Conservation (phyloP, 176 grass and related monocot genomes). For the Lolium rigidum region DNA sequence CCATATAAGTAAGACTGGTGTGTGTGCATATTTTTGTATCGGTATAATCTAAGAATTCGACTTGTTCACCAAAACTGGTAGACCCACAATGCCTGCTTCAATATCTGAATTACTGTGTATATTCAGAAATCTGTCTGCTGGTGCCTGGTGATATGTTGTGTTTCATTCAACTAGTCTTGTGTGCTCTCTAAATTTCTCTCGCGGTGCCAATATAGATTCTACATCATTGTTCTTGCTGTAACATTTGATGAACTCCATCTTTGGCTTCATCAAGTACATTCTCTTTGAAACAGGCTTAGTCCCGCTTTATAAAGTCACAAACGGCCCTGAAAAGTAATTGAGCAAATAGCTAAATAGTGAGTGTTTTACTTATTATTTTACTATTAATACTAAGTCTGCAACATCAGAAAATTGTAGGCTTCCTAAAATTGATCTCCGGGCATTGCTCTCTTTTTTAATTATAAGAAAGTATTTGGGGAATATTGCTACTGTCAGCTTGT, state of each 20-base stretch:
- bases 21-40: neutral
- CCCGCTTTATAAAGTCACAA: no score
- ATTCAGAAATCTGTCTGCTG: neutral
- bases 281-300: no score
- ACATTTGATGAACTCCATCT: no score
- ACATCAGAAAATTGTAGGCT: neutral
- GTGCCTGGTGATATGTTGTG: neutral
- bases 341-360: no score
- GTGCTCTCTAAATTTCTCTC: no score
- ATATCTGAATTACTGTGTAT: neutral
- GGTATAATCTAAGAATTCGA: neutral
- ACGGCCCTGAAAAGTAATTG: no score
- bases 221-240: no score
- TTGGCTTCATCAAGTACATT: no score
- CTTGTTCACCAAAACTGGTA: neutral
- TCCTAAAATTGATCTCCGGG: neutral
- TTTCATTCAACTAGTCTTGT: neutral
- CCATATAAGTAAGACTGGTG: neutral
- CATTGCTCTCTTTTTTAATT: neutral
- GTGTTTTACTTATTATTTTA: no score
- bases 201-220: no score
- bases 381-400: neutral
- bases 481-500: no score
- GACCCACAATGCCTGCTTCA: neutral
- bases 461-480: no score